Evolutionary conservation across 352 stramenopile genomes (phyloP), one percentile per base, ranked within the genome.

Genomic region (Phytophthora chlamydospora): DNA sequence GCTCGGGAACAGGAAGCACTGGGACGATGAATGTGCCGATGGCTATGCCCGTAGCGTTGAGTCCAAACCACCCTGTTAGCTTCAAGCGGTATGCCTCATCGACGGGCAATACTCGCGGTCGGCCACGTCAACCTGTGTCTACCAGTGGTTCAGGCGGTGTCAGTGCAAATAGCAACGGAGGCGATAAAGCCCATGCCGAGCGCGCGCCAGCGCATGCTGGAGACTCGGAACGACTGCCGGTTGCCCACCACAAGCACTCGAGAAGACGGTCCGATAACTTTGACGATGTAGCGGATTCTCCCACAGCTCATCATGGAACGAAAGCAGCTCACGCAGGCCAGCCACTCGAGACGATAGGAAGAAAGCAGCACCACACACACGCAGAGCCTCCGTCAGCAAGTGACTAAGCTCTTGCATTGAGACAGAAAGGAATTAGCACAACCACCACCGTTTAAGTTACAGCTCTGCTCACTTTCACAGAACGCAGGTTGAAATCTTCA

Each of bases 21-120:
- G 51, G 51, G 21, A 46, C 21, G 38, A 67, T 73, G 65, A 66
- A 46, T 19, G 56, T 60, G 3, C 41, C 59, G 2, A 66, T 52
- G 10, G n/a, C 42, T 27, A 57, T 75, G 66, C 56, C 69, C 17
- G 44, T 71, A 44, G 66, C 60, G 4, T 59, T 72, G 24, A 64
- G 62, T 47, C 47, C 68, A 14, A 78, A 67, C 17, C 62, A 72
- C 41, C 64, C 73, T 2, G 58, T 68, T 9, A 83, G 21, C 21
- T 83, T 88, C 55, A 88, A 88, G 41, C 71, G 78, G 16, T 85
- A 85, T 61, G 63, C 78, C 14, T 76, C 73, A 3, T 80, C 78
- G 1, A 83, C 66, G 9, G 74, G 68, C 14, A 75, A 67, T 36
- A 73, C 72, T 31, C 67, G 78, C 8, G 68, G 46, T 10, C 65